Evolutionary conservation across 2,329 filamentous ascomycete genomes (phyloP).

Genomic region (Cladosporium sp.): DNA sequence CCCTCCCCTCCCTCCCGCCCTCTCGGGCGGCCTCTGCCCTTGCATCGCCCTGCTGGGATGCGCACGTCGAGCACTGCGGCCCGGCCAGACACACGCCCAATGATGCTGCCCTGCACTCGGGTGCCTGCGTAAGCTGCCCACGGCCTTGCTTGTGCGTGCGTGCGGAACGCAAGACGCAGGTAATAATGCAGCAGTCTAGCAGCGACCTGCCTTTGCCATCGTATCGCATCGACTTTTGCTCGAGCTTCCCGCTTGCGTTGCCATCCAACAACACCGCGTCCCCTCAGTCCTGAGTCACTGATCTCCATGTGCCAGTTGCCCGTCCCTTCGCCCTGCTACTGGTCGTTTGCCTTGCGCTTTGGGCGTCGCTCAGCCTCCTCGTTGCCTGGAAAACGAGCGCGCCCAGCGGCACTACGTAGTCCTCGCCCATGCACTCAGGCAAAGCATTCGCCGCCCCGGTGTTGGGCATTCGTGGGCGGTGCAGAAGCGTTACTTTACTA

Average conservation of each 20-base stretch:
- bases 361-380: constrained; percentile 13
- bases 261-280: background rate
- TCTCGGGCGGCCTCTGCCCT: background rate
- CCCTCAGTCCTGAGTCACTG: background rate
- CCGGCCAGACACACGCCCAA: background rate
- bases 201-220: background rate
- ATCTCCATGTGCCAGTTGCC: background rate
- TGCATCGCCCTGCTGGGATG: constrained; percentile 6
- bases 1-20: background rate
- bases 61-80: background rate
- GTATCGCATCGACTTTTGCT: constrained; percentile 3
- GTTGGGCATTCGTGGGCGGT: constrained; percentile 13
- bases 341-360: constrained; percentile 5
- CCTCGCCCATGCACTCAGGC: background rate
- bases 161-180: constrained; percentile 2
- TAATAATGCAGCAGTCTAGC: background rate
- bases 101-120: background rate
- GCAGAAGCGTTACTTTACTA: background rate
- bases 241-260: constrained; percentile 5
- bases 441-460: constrained; percentile 2
- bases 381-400: constrained; percentile 10
- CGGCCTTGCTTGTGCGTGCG: constrained; percentile 2
- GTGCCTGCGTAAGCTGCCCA: constrained; percentile 10
- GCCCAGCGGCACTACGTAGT: constrained; percentile 7
- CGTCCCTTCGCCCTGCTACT: background rate